Evolutionary conservation across 192 early-diverging fungal genomes (phyloP).

Genomic region (Backusella luteola): DNA sequence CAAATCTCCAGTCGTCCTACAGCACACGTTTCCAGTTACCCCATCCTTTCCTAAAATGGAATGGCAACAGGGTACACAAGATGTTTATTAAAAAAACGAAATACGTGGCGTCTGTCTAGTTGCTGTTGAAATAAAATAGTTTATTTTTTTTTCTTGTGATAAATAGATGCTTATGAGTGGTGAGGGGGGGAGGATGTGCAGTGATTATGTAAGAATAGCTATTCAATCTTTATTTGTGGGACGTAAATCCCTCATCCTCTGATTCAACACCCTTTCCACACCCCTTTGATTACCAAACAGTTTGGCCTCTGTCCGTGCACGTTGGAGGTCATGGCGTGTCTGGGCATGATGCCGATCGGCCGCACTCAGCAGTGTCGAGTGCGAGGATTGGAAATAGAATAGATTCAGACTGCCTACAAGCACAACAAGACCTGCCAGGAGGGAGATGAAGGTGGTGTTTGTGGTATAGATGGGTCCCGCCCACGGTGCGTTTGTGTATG

Average conservation of each 20-base stretch:
- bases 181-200: not conserved
- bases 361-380: not conserved
- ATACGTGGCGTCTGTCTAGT: not conserved
- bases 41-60: not conserved
- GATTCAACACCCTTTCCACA: conserved; percentile 15
- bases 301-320: conserved; percentile 26
- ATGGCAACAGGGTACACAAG: not conserved
- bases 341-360: conserved; percentile 30
- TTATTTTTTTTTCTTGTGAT: not conserved
- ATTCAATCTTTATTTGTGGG: not conserved
- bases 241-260: conserved; percentile 11
- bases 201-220: not conserved
- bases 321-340: conserved; percentile 24
- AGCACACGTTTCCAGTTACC: not conserved
- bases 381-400: not conserved
- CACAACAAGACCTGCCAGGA: conserved; percentile 21
- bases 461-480: conserved; percentile 24
- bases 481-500: conserved; percentile 19
- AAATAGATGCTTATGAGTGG: not conserved
- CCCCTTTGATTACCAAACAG: conserved; percentile 17
- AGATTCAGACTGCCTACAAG: conserved; percentile 11
- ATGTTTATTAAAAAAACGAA: too few relatives aligned
- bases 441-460: conserved; percentile 19
- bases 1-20: too few relatives aligned
- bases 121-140: not conserved